Evolutionary conservation across 768 basidiomycete genomes (phyloP), one percentile per base, ranked within the genome.

Genomic region (Panellus pusillus): DNA sequence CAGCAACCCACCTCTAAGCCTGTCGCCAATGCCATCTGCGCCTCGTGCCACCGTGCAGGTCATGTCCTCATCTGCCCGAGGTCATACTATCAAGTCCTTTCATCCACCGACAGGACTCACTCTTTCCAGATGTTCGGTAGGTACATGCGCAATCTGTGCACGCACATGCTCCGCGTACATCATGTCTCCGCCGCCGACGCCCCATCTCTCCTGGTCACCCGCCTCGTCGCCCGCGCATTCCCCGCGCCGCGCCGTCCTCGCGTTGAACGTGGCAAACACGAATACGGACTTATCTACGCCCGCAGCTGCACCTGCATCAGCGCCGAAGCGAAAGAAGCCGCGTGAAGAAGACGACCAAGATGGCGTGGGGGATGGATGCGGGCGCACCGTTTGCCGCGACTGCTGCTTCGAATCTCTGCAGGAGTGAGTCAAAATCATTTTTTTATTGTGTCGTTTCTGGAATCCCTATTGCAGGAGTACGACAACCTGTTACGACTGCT

Each of bases 91-190:
- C 45, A n/a, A 11, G 27, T 46, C 27, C 9, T 17, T 13, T 39
- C 32, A 3, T 19, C 14, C 29, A 1, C 28, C 31, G 15, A 38
- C 27, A 29, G 3, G 6, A 32, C 31, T 44, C 38, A 15, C 29
- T 15, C 14, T 35, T 2, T 7, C 4, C 7, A 17, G 20, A 20
- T 49, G 6, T 29, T 47, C 66, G 3, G 61, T 68, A 4, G 66
- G 70, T 8, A 75, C 73, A 6, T 80, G 78, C 54, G 56, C 70
- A 0, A 68, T 80, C 24, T 80, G 79, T 54, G 70, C 78, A 17
- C 71, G 78, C 31, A 77, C 72, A 39, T 80, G 79, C 55, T 74
- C 66, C 14, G 67, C 71, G 32, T 64, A 59, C 45, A 65, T 57
- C 4, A 64, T 68, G 14, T 75, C 71, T 14, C 64, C 68, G 37